Percentiles rank a stretch among this genome's conserved stretches.
Evolutionary conservation across 2,329 filamentous ascomycete species (phyloP).

Genomic region (Fusarium torulosum): DNA sequence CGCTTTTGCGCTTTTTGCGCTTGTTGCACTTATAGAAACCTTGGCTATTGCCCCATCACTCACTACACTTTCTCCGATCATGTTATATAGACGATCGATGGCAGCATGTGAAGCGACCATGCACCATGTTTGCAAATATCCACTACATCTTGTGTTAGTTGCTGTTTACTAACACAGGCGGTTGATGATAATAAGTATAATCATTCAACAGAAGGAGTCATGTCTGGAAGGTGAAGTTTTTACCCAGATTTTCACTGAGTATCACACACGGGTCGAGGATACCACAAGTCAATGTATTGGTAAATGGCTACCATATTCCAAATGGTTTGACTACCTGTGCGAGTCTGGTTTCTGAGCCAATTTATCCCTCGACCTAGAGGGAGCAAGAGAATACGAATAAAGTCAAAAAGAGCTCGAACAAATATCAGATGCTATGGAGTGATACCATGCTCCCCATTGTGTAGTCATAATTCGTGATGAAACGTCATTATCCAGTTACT

Average conservation of each 20-base stretch:
- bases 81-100: constrained; percentile 7
- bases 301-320: not conserved
- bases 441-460: not conserved
- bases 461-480: constrained; percentile 19
- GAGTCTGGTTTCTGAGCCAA: constrained; percentile 1
- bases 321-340: constrained; percentile 1
- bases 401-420: constrained; percentile 7
- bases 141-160: constrained; percentile 14
- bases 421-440: constrained; percentile 7
- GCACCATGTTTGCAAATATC: constrained; percentile 32
- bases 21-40: not conserved
- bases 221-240: not conserved
- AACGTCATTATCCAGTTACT: constrained; percentile 33
- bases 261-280: not conserved
- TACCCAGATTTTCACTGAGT: not conserved
- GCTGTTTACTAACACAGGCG: not conserved
- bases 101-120: constrained; percentile 31
- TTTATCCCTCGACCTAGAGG: not conserved
- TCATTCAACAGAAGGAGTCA: not conserved
- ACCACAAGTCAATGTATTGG: not conserved
- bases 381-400: constrained; percentile 11
- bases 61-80: not conserved
- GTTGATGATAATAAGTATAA: not conserved
- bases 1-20: not conserved
- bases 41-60: not conserved